Conservation (phyloP, 2,329 filamentous ascomycete genomes). For the Epichloe coenophiala region DNA sequence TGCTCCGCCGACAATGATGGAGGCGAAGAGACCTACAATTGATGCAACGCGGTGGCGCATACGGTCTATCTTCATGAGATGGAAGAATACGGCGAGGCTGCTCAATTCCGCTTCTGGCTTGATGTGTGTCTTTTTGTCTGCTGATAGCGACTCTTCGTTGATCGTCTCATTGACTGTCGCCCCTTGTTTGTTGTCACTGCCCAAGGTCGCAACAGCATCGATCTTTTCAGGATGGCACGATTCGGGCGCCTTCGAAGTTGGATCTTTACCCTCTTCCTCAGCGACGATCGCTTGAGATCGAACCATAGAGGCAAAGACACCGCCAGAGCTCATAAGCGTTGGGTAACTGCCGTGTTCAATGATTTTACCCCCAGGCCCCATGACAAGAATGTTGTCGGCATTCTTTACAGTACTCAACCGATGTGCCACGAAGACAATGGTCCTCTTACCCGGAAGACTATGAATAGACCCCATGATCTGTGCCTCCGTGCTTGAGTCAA, state of each 20-base stretch:
- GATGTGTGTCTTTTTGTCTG: conserved; percentile 16
- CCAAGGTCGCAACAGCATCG: not conserved
- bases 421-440: conserved; percentile 1
- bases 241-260: not conserved
- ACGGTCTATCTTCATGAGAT: conserved; percentile 1
- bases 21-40: not conserved
- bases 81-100: not conserved
- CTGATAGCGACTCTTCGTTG: not conserved
- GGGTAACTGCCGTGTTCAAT: not conserved
- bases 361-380: conserved; percentile 27
- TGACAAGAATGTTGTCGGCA: conserved; percentile 20
- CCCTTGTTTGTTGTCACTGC: not conserved
- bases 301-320: not conserved
- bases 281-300: not conserved
- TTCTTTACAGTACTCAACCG: conserved; percentile 5
- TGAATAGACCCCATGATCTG: conserved; percentile 3
- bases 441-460: not conserved
- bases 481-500: conserved; percentile 4
- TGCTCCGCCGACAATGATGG: conserved; percentile 39
- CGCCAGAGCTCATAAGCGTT: not conserved
- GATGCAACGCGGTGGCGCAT: not conserved
- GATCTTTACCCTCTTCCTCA: not conserved
- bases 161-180: not conserved
- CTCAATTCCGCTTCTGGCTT: not conserved
- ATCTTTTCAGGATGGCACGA: not conserved